Percentiles rank a stretch among this genome's conserved stretches.
phyloP scores from a whole-genome alignment of 2,329 filamentous ascomycete genomes.

The Xylariaceae sp. region DNA sequence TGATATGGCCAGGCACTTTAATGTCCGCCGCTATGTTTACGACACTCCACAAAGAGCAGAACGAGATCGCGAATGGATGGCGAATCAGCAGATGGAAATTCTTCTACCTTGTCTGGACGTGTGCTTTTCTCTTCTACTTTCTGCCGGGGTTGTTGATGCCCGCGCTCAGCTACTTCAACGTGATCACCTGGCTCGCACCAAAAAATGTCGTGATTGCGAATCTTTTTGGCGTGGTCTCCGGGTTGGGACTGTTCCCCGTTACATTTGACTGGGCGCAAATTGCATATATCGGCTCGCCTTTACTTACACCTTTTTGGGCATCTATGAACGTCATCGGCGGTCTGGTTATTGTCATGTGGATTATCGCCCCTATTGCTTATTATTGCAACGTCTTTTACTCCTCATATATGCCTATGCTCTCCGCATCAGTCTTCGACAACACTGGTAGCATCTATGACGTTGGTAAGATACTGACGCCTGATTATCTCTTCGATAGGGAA shows the following conservation, averaged over 20 bases:
- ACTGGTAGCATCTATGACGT: slow-evolving; percentile 77
- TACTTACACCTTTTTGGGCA: slow-evolving; percentile 83
- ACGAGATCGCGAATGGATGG: slow-evolving; percentile 79
- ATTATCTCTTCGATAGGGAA: slow-evolving; percentile 72
- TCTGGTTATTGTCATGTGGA: slow-evolving; percentile 79
- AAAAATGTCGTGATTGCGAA: slow-evolving; percentile 84
- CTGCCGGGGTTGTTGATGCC: slow-evolving; percentile 78
- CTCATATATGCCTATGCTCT: slow-evolving; percentile 82
- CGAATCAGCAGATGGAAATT: slow-evolving; percentile 78
- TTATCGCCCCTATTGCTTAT: slow-evolving; percentile 74
- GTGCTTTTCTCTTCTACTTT: slow-evolving; percentile 78
- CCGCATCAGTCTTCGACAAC: slow-evolving; percentile 81
- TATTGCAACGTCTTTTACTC: slow-evolving; percentile 77
- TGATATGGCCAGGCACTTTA: slow-evolving; percentile 88
- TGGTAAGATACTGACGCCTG: slow-evolving; percentile 69
- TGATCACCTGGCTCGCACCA: slow-evolving; percentile 83
- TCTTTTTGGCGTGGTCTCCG: slow-evolving; percentile 80
- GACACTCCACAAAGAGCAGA: slow-evolving; percentile 79
- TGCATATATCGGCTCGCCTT: slow-evolving; percentile 79
- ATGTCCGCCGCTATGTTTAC: slow-evolving; percentile 89
- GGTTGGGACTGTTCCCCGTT: slow-evolving; percentile 76
- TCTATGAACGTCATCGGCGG: slow-evolving; percentile 81
- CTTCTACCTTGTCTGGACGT: slow-evolving; percentile 70
- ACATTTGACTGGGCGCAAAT: slow-evolving; percentile 93
- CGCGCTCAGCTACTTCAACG: slow-evolving; percentile 83